Percentiles rank a stretch among this genome's conserved stretches.
phyloP scores from a whole-genome alignment of 768 basidiomycete genomes.

The Suillus subluteus region DNA sequence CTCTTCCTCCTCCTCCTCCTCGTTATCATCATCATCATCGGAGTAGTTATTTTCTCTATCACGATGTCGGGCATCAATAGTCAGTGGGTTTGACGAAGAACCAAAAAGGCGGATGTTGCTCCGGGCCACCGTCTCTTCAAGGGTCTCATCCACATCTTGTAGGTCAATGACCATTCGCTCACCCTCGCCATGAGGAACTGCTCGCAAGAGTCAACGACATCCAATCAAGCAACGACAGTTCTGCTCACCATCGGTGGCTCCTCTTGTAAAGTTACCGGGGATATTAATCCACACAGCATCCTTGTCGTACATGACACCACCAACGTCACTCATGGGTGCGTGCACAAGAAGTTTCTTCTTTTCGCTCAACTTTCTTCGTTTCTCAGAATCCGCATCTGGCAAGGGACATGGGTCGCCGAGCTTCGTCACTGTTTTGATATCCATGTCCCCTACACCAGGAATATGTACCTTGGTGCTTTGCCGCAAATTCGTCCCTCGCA shows the following conservation, averaged over 20 bases:
- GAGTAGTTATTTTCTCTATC: conserved; percentile 42
- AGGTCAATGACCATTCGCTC: conserved; percentile 98
- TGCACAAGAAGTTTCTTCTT: conserved; percentile 91
- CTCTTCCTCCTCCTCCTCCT: conserved; percentile 24
- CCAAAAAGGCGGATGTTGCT: conserved; percentile 86
- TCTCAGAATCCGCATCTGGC: conserved; percentile 90
- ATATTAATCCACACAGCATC: conserved; percentile 99
- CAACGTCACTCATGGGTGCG: conserved; percentile 99
- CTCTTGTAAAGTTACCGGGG: conserved; percentile 88
- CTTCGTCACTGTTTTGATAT: conserved; percentile 69
- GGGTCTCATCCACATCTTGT: conserved; percentile 81
- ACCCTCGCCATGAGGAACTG: conserved; percentile 88
- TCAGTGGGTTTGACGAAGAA: conserved; percentile 74
- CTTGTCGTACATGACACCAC: conserved; percentile 96
- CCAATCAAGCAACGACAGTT: background rate
- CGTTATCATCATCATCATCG: conserved; percentile 36
- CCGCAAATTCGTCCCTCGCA: conserved; percentile 86
- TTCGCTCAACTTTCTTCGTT: conserved; percentile 89
- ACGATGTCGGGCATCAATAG: conserved; percentile 38
- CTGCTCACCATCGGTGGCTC: conserved; percentile 62
- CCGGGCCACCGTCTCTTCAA: conserved; percentile 80
- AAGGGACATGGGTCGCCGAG: conserved; percentile 96
- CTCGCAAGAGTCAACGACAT: conserved; percentile 5
- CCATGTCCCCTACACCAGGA: conserved; percentile 91
- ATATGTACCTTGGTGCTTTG: conserved; percentile 84